These are phyloP conservation scores for Plasmodium yoelii DNA, from an alignment of 169 alveolate genomes.

Conservation along the genomic window DNA sequence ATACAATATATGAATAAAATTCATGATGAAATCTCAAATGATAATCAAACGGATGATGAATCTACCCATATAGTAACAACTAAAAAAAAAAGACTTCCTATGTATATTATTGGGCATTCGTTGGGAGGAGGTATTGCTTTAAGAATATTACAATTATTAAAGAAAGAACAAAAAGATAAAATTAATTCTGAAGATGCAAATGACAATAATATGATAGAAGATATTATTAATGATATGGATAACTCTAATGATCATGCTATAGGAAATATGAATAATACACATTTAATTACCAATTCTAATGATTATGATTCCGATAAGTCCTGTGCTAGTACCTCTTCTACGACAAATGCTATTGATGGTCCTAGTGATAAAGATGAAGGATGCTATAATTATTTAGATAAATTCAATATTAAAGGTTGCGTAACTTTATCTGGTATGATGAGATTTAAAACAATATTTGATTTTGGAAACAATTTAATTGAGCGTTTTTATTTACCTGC, in stretches of 20 bases:
- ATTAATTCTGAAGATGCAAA: background rate
- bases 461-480: constrained; percentile 3
- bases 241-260: too few relatives aligned
- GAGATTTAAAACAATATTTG: constrained; percentile 38
- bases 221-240: too few relatives aligned
- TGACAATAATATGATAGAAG: too few relatives aligned
- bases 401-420: constrained; percentile 77
- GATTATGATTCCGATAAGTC: too few relatives aligned
- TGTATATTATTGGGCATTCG: constrained; percentile 75
- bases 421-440: constrained; percentile 80
- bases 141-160: constrained; percentile 56
- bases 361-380: too few relatives aligned
- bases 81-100: constrained; percentile 12
- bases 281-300: too few relatives aligned
- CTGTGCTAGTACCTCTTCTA: too few relatives aligned
- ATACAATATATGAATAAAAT: constrained; percentile 79
- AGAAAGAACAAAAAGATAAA: constrained; percentile 15
- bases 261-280: too few relatives aligned
- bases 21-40: constrained; percentile 7
- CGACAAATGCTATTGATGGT: too few relatives aligned
- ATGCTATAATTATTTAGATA: background rate
- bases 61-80: constrained; percentile 3
- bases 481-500: constrained; percentile 36
- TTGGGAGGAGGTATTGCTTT: constrained; percentile 84
- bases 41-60: background rate